These are phyloP conservation scores for Clavispora asparagi DNA, from an alignment of 805 yeast genomes.

Conservation along the genomic window DNA sequence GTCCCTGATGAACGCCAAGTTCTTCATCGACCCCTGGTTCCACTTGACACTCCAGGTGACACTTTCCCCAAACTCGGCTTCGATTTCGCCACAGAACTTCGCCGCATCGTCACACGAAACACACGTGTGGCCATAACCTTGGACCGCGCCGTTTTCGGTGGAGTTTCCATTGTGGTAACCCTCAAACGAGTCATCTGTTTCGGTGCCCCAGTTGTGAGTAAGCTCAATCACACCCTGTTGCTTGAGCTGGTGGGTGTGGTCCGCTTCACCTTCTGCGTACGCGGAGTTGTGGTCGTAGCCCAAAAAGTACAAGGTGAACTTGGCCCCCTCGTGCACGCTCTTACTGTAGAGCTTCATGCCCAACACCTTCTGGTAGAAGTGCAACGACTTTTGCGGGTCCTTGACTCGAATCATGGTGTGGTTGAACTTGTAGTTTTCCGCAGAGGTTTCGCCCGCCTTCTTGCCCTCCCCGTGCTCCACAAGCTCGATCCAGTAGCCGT, in stretches of 20 bases:
- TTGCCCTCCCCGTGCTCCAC: constrained; percentile 52
- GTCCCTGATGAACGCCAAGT: constrained; percentile 71
- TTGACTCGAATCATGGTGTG: constrained; percentile 92
- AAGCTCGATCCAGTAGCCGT: constrained; percentile 95
- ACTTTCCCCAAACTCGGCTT: constrained; percentile 34
- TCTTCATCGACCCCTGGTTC: constrained; percentile 51
- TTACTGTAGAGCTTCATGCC: constrained; percentile 73
- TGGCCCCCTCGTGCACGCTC: constrained; percentile 56
- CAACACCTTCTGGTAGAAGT: constrained; percentile 71
- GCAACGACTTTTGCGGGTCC: constrained; percentile 71
- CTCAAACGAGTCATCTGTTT: constrained; percentile 61
- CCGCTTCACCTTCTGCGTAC: constrained; percentile 39
- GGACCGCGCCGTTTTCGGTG: constrained; percentile 48
- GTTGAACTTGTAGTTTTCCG: constrained; percentile 53
- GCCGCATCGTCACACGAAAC: constrained; percentile 62
- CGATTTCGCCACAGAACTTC: constrained; percentile 49
- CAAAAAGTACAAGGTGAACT: constrained; percentile 81
- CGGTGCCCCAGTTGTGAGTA: constrained; percentile 97
- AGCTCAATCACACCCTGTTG: constrained; percentile 78
- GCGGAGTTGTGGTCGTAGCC: constrained; percentile 55
- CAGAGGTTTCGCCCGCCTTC: constrained; percentile 34
- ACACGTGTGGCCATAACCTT: constrained; percentile 87
- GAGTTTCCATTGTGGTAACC: constrained; percentile 79
- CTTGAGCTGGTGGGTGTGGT: constrained; percentile 25
- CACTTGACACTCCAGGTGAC: constrained; percentile 55